phyloP scores from a whole-genome alignment of 2,329 filamentous ascomycete genomes.

The Lasiodiplodia theobromae region DNA sequence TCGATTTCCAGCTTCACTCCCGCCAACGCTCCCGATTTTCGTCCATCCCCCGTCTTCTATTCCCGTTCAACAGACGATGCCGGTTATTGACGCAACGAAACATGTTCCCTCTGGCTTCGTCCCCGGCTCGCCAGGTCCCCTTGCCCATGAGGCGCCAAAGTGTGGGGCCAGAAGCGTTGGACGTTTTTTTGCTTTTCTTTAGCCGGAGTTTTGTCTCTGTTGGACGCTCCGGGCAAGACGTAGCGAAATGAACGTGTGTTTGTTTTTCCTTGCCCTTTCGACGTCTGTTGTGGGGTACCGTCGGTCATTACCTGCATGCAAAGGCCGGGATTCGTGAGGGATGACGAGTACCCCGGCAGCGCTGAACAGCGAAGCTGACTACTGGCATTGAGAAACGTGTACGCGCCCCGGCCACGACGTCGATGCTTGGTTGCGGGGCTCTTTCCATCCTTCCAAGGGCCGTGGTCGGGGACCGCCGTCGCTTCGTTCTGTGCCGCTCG shows the following conservation, averaged over 20 bases:
- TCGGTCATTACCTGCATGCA: slow-evolving; percentile 13
- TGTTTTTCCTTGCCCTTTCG: slow-evolving; percentile 1
- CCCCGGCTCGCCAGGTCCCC: background rate
- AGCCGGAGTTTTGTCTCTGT: slow-evolving; percentile 6
- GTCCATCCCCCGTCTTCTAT: background rate
- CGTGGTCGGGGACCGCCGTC: slow-evolving; percentile 5
- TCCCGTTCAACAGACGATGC: too few species aligned
- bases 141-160: background rate
- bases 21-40: too few species aligned
- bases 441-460: background rate
- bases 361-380: background rate
- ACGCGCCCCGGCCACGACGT: background rate
- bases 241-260: slow-evolving; percentile 11
- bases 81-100: slow-evolving; percentile 1
- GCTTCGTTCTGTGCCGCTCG: slow-evolving; percentile 3
- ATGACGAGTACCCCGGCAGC: slow-evolving; percentile 17
- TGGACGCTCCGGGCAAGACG: background rate
- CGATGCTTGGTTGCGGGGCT: slow-evolving; percentile 3
- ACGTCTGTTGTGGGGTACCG: slow-evolving; percentile 6
- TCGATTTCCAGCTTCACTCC: too few species aligned
- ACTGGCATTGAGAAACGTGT: slow-evolving; percentile 11
- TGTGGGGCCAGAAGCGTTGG: slow-evolving; percentile 8
- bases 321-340: slow-evolving; percentile 15
- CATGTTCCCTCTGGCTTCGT: background rate
- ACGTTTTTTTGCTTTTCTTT: slow-evolving; percentile 6